phyloP scores from a whole-genome alignment of 225 moss, liverwort and hornwort genomes.

The Bryoerythrophyllum caledonicum region DNA sequence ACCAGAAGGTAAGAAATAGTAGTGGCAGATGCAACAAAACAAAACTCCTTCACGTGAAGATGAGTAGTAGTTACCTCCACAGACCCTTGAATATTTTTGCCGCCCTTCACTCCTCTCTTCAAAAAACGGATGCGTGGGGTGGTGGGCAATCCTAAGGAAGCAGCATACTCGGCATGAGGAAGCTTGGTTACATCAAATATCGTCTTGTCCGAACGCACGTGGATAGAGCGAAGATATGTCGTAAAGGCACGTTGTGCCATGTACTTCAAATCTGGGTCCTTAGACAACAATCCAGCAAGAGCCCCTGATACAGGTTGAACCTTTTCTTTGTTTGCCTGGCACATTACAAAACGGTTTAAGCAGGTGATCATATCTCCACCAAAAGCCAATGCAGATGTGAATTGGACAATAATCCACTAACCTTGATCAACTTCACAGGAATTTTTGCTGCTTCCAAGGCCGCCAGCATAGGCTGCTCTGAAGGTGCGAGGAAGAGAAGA shows the following conservation, averaged over 20 bases:
- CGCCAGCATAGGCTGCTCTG: constrained; percentile 78
- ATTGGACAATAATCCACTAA: constrained; percentile 24
- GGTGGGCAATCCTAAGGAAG: constrained; percentile 92
- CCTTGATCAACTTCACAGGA: constrained; percentile 90
- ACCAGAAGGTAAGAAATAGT: not conserved
- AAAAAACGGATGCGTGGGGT: constrained; percentile 93
- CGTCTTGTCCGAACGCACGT: constrained; percentile 82
- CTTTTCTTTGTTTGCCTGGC: constrained; percentile 88
- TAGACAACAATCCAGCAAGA: constrained; percentile 79
- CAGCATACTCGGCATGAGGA: constrained; percentile 87
- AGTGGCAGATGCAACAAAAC: not conserved
- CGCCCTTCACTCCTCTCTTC: constrained; percentile 53
- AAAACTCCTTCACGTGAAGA: not conserved
- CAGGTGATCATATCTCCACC: not conserved
- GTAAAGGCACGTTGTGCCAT: constrained; percentile 89
- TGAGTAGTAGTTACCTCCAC: constrained; percentile 37
- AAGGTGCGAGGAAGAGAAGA: constrained; percentile 78
- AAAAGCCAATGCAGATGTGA: not conserved
- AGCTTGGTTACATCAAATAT: constrained; percentile 88
- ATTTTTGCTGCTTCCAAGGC: constrained; percentile 76
- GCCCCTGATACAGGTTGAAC: constrained; percentile 89
- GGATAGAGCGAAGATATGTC: constrained; percentile 84
- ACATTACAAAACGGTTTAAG: not conserved
- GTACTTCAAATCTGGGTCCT: constrained; percentile 87
- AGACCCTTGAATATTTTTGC: constrained; percentile 58